phyloP scores from a whole-genome alignment of 2,329 filamentous ascomycete genomes.

The Penicillium sp. region DNA sequence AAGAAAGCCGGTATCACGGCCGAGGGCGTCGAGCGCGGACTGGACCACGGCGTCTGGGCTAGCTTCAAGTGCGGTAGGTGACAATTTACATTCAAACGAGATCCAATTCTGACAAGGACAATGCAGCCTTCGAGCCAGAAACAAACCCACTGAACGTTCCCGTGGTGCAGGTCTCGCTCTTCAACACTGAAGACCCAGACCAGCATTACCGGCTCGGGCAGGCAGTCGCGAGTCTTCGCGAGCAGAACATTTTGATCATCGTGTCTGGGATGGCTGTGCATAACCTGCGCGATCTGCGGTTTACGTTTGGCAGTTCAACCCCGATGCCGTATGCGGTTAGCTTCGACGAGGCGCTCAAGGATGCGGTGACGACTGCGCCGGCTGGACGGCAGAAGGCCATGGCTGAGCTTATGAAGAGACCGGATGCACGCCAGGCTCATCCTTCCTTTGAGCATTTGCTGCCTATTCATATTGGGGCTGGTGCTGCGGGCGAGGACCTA shows the following conservation, averaged over 20 bases:
- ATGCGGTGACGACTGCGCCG: slow-evolving; percentile 54
- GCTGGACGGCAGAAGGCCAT: slow-evolving; percentile 46
- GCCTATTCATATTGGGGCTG: slow-evolving; percentile 58
- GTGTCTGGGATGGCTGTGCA: slow-evolving; percentile 74
- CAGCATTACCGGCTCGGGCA: slow-evolving; percentile 66
- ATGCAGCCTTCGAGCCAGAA: slow-evolving; percentile 58
- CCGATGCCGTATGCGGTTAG: slow-evolving; percentile 58
- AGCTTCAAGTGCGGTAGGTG: slow-evolving; percentile 57
- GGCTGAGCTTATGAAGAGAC: slow-evolving; percentile 47
- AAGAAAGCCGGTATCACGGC: slow-evolving; percentile 58
- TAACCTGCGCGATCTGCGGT: slow-evolving; percentile 59
- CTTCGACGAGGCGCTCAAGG: slow-evolving; percentile 67
- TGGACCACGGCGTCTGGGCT: slow-evolving; percentile 75
- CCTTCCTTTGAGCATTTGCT: slow-evolving; percentile 63
- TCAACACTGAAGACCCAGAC: slow-evolving; percentile 60
- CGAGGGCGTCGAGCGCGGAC: slow-evolving; percentile 59
- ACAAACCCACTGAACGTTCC: slow-evolving; percentile 63
- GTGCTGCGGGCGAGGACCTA: slow-evolving; percentile 51
- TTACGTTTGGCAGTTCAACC: slow-evolving; percentile 43
- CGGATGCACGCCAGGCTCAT: slow-evolving; percentile 60
- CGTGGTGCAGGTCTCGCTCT: slow-evolving; percentile 70
- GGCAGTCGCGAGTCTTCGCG: slow-evolving; percentile 63
- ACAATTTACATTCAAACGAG: background rate
- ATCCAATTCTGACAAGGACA: background rate
- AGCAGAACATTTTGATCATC: slow-evolving; percentile 66